These are phyloP conservation scores for Gaertneriomyces semiglobifer DNA, from an alignment of 192 early-diverging fungal species.

Conservation along the genomic window DNA sequence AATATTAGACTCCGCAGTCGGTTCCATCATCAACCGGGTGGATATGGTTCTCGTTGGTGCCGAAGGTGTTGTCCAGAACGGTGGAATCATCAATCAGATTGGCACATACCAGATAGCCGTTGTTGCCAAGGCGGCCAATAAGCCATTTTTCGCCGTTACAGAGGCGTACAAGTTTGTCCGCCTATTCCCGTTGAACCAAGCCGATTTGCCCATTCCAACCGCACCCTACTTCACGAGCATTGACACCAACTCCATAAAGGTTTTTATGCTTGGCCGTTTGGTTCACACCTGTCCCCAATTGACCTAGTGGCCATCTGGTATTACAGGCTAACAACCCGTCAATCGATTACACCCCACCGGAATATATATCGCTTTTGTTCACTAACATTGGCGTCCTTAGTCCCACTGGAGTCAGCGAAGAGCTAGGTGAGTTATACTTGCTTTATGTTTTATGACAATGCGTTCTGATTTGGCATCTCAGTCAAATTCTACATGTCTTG, in stretches of 20 bases:
- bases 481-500: too few relatives aligned
- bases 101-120: conserved; percentile 95
- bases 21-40: conserved; percentile 92
- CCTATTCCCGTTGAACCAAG: conserved; percentile 91
- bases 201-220: conserved; percentile 72
- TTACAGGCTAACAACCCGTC: conserved; percentile 53
- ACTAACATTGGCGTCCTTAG: conserved; percentile 91
- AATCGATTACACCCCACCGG: conserved; percentile 92
- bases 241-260: conserved; percentile 7
- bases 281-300: not conserved
- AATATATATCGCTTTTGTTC: conserved; percentile 82
- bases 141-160: conserved; percentile 90
- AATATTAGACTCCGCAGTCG: conserved; percentile 87
- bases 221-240: conserved; percentile 12
- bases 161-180: conserved; percentile 97
- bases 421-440: conserved; percentile 25
- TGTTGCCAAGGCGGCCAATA: conserved; percentile 89
- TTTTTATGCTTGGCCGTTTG: not conserved
- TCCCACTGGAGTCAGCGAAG: conserved; percentile 70
- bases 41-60: conserved; percentile 97
- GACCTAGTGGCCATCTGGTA: not conserved
- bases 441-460: too few relatives aligned
- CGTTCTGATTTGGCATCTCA: too few relatives aligned
- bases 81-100: conserved; percentile 95
- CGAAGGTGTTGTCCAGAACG: conserved; percentile 96